Evolutionary conservation across 129 eudicot genomes (phyloP), one percentile per base, ranked within the genome.

Genomic region (Tanacetum coccineum): DNA sequence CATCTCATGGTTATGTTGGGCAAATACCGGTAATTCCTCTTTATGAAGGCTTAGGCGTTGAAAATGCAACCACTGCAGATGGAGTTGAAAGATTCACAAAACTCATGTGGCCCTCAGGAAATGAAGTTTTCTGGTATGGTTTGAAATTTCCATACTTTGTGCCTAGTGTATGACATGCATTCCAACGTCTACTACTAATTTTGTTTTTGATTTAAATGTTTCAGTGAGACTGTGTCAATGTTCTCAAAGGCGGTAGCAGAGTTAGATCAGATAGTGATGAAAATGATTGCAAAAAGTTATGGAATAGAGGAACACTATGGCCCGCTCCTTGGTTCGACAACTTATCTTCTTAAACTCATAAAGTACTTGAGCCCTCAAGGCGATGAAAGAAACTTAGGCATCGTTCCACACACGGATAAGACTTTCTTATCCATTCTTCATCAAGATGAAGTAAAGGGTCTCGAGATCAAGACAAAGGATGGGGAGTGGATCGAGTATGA

Each of bases 401-500:
- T 83, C 12, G 53, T 81, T 9, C 89, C 89, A 66, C 95, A 87
- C 58, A 81, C 89, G 2, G 95, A 87, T 72, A 81, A 78, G 68
- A 81, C 78, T 56, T 83, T 87, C 64, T 78, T 74, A 81, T 75
- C 89, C 21, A 70, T 87, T 59, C 79, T 87, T 53, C 84, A 83
- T 52, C 86, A 81, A 64, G 36, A 42, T 18, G 81, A 81, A 78
- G 87, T 83, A 32, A 67, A 79, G 65, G 89, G 86, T 19, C 60
- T 87, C 52, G 86, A 87, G 76, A 70, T 87, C 18, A 70, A 72
- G 72, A 60, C 82, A 25, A 81, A 77, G 20, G 66, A 81, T 8
- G 95, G 79, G 20, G 46, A 79, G 3, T 87, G 95, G 95, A 81
- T 83, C 4, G 64, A 42, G 40, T 71, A 78, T 54, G 78, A 83